Evolutionary conservation across 352 stramenopile genomes (phyloP).

Genomic region (Phytophthora pistaciae): DNA sequence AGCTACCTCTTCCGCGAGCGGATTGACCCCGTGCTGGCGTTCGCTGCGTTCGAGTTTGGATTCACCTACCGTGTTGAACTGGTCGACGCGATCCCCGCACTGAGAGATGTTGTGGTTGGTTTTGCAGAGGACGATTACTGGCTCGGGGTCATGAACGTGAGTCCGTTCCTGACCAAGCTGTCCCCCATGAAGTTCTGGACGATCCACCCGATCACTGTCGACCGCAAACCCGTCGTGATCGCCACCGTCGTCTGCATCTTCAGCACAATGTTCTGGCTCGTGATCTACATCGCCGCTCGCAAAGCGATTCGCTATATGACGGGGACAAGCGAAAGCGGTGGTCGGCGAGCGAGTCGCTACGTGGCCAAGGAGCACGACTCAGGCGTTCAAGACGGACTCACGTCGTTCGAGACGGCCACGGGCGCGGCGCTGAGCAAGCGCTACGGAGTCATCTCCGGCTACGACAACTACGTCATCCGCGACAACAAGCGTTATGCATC

Average conservation of each 20-base stretch:
- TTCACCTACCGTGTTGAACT: slow-evolving; percentile 31
- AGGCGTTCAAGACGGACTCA: slow-evolving; percentile 2
- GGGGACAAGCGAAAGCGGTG: not conserved
- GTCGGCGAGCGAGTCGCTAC: not conserved
- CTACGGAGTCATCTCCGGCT: slow-evolving; percentile 46
- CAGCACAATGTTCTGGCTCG: slow-evolving; percentile 19
- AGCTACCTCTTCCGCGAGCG: slow-evolving; percentile 35
- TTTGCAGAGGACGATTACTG: slow-evolving; percentile 26
- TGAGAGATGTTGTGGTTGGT: slow-evolving; percentile 24
- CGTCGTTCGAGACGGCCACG: slow-evolving; percentile 31
- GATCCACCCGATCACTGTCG: slow-evolving; percentile 19
- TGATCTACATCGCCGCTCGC: slow-evolving; percentile 27
- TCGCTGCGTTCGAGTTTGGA: slow-evolving; percentile 27
- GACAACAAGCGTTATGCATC: slow-evolving; percentile 44
- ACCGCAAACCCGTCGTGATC: slow-evolving; percentile 17
- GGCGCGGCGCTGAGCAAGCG: slow-evolving; percentile 25
- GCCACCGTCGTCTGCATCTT: slow-evolving; percentile 34
- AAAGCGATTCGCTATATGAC: slow-evolving; percentile 28
- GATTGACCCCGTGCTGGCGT: slow-evolving; percentile 39
- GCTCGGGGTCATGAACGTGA: slow-evolving; percentile 12
- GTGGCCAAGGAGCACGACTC: too few species aligned
- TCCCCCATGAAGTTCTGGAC: slow-evolving; percentile 31
- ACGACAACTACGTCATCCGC: slow-evolving; percentile 47
- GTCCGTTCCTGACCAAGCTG: slow-evolving; percentile 1
- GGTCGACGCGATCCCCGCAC: slow-evolving; percentile 6